Evolutionary conservation across 176 grass and related monocot species (phyloP).

Genomic region (Aegilops longissima): DNA sequence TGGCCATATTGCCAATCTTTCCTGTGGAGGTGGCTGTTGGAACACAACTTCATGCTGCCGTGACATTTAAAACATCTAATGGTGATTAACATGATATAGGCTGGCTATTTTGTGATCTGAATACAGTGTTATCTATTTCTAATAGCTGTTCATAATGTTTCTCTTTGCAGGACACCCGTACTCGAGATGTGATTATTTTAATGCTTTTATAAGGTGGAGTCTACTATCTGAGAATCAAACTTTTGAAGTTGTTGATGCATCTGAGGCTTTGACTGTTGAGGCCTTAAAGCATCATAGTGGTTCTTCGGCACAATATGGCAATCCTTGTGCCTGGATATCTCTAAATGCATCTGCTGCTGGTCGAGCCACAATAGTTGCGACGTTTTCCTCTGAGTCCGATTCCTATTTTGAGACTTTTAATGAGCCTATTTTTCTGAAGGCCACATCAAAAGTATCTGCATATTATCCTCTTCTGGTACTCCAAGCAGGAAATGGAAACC

Average conservation of each 20-base stretch:
- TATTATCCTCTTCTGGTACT: conserved; percentile 77
- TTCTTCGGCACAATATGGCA: conserved; percentile 38
- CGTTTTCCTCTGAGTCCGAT: conserved; percentile 55
- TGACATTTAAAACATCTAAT: conserved; percentile 66
- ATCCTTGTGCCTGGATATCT: conserved; percentile 73
- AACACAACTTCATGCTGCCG: conserved; percentile 72
- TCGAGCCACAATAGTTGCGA: conserved; percentile 66
- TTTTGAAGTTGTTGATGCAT: conserved; percentile 67
- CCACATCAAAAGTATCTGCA: conserved; percentile 66
- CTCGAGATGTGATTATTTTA: conserved; percentile 71
- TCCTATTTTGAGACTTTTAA: conserved; percentile 52
- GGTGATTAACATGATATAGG: conserved; percentile 48
- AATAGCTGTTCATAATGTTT: conserved; percentile 36
- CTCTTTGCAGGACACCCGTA: conserved; percentile 60
- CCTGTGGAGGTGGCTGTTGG: conserved; percentile 88
- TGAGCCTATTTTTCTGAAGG: conserved; percentile 63
- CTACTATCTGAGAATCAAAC: conserved; percentile 63
- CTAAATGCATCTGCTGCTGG: conserved; percentile 69
- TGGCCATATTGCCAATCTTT: conserved; percentile 75
- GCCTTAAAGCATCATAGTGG: conserved; percentile 29
- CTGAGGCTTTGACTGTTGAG: conserved; percentile 23
- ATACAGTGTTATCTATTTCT: neutral
- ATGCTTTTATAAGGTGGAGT: conserved; percentile 74
- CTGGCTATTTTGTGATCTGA: neutral
- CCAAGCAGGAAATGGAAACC: conserved; percentile 82